Conservation (phyloP, 2,329 filamentous ascomycete species). For the Lachnellula subtilissima region DNA sequence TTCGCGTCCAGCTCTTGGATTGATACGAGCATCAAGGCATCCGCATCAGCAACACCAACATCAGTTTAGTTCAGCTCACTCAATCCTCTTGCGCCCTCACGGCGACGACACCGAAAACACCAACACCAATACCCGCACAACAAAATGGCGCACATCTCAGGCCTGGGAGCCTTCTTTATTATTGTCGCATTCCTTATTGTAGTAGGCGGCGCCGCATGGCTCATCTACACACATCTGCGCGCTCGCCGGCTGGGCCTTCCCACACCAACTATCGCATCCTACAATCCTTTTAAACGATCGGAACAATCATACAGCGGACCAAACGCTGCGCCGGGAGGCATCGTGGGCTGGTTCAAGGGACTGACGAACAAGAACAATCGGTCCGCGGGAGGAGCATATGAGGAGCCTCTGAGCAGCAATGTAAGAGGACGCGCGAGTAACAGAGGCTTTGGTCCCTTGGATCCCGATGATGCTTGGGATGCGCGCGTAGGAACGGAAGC, state of each 20-base stretch:
- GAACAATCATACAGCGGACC: conserved; percentile 37
- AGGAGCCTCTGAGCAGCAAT: conserved; percentile 44
- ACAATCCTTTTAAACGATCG: conserved; percentile 59
- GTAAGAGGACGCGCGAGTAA: conserved; percentile 38
- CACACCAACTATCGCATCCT: conserved; percentile 60
- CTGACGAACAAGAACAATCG: conserved; percentile 63
- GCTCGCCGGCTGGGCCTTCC: conserved; percentile 72
- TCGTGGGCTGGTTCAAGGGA: conserved; percentile 67
- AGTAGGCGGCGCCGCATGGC: conserved; percentile 56
- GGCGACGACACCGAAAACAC: not conserved
- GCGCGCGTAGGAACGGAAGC: conserved; percentile 70
- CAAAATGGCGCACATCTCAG: conserved; percentile 53
- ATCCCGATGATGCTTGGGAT: conserved; percentile 86
- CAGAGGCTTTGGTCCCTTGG: conserved; percentile 61
- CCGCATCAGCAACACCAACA: not conserved
- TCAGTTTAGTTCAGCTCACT: not conserved
- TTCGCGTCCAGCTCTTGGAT: too few species aligned
- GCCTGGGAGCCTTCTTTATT: conserved; percentile 69
- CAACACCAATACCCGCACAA: not conserved
- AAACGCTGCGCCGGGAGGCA: conserved; percentile 51
- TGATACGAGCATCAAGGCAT: too few species aligned
- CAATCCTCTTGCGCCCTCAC: not conserved
- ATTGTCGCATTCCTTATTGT: conserved; percentile 61
- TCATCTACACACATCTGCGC: conserved; percentile 66
- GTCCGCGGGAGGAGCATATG: conserved; percentile 67